Base-by-base conservation (phyloP, 2,329 filamentous ascomycete genomes). In the Periglandula ipomoeae region DNA sequence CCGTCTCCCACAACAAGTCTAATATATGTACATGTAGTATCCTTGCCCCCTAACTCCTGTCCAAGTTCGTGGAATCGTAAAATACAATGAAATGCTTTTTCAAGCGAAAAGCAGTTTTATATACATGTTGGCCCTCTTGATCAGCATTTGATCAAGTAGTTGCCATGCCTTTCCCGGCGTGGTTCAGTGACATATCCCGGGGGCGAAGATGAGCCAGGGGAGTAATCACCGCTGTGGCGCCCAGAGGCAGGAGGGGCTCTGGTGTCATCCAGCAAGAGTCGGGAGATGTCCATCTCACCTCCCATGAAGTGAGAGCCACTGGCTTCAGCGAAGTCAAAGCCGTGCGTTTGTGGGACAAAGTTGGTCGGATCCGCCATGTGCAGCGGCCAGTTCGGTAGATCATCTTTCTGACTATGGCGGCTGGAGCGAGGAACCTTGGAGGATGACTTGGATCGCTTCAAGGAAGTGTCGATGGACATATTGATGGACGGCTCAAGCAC, bases 231-330 rank as follows among this genome's bases (percentile, higher is more conserved):
- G 11, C 54, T 58, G 22, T 61, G 57, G 17, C 63, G 58, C 23
- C 56, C 46, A 34, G 51, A 55, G 19, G 53, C 43, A 40, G 58
- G 62, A 8, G 52, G 49, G 3, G 61, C 49, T 50, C 67, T 67
- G 4, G 65, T 63, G 52, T 80, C 77, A 47, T 81, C 76, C n/a
- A 82, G 67, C 2, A 82, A 61, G 2, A 83, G 66, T 11, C 79
- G 71, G 15, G 77, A 78, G 41, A 82, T 80, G 46, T 79, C 79
- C 79, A 82, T 82, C 58, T 81, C 79, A 15, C 75, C 72, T 3
- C 68, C 69, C 42, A 70, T 61, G 47, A 71, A 65, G 3, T 72
- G 67, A 3, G 67, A 58, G 4, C 61, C 59, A 9, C 65, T 58
- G 5, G 60, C 56, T 39, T 76, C 74, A 34, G 60, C 62, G 64